Evolutionary conservation across 1,284 basidiomycete genomes (phyloP).

Genomic region (Violaceomyces palustris): DNA sequence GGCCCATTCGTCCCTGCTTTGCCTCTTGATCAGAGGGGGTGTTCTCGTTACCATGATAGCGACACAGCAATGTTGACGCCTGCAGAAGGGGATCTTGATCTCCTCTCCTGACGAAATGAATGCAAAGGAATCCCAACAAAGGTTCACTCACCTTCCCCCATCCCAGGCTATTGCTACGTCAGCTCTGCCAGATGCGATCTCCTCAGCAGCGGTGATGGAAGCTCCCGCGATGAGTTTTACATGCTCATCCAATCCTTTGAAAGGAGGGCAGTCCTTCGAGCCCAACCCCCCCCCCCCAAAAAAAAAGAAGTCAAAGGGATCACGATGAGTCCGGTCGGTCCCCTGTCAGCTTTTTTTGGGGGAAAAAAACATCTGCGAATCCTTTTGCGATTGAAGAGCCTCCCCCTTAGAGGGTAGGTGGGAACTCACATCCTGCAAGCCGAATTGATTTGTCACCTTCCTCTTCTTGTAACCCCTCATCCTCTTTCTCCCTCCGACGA

Average conservation of each 20-base stretch:
- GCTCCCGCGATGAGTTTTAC: conserved; percentile 70
- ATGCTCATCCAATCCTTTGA: conserved; percentile 67
- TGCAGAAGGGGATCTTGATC: not conserved
- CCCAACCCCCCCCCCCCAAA: too few relatives aligned
- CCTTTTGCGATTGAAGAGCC: not conserved
- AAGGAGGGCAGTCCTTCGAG: conserved; percentile 81
- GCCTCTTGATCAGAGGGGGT: too few relatives aligned
- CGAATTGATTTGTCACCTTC: conserved; percentile 54
- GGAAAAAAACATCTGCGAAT: not conserved
- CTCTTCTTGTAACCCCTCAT: conserved; percentile 4
- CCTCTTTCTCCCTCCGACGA: conserved; percentile 2
- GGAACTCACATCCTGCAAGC: conserved; percentile 64
- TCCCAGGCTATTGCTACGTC: conserved; percentile 76
- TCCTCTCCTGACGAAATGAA: too few relatives aligned
- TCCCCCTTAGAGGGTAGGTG: not conserved
- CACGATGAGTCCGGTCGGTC: not conserved
- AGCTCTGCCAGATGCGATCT: conserved; percentile 60
- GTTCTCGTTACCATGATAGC: too few relatives aligned
- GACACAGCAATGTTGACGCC: too few relatives aligned
- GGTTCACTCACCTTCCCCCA: conserved; percentile 62
- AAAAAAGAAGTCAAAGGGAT: too few relatives aligned
- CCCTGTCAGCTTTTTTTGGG: not conserved
- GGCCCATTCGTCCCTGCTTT: too few relatives aligned
- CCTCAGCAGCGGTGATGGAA: conserved; percentile 66
- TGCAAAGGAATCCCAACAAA: too few relatives aligned